Evolutionary conservation across 2,329 filamentous ascomycete species (phyloP).

Genomic region (Periconia sp.): DNA sequence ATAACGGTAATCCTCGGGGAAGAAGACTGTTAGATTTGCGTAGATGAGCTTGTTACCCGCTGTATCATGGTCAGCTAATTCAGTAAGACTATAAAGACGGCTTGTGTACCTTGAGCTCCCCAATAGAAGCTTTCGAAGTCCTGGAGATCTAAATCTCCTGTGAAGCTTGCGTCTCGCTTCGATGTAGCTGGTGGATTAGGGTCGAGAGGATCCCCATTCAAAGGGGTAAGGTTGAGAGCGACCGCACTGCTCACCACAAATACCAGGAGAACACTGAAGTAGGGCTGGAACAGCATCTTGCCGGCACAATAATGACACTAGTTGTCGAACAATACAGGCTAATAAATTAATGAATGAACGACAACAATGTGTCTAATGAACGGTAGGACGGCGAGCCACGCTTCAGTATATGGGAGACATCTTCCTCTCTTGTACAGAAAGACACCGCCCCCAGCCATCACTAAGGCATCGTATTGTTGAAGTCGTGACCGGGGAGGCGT

Average conservation of each 20-base stretch:
- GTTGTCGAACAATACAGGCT: not conserved
- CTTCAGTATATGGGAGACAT: conserved; percentile 1
- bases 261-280: conserved; percentile 3
- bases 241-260: conserved; percentile 5
- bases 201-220: conserved; percentile 5
- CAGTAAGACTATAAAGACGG: not conserved
- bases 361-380: not conserved
- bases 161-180: conserved; percentile 14
- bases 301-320: too few relatives aligned
- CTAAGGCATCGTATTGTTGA: conserved; percentile 3
- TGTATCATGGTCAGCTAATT: conserved; percentile 5
- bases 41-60: conserved; percentile 14
- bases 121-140: conserved; percentile 20
- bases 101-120: conserved; percentile 14
- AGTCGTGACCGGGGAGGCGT: conserved; percentile 3
- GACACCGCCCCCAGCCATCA: conserved; percentile 3
- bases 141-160: conserved; percentile 17
- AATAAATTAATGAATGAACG: conserved; percentile 5
- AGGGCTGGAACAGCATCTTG: conserved; percentile 8
- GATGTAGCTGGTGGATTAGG: not conserved
- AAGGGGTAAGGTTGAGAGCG: conserved; percentile 14
- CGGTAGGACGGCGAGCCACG: conserved; percentile 1
- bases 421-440: conserved; percentile 6
- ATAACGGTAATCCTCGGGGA: conserved; percentile 17
- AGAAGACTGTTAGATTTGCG: conserved; percentile 25